Conservation (phyloP, 495 filamentous ascomycete species). For the Symbiotaphrina buchneri region DNA sequence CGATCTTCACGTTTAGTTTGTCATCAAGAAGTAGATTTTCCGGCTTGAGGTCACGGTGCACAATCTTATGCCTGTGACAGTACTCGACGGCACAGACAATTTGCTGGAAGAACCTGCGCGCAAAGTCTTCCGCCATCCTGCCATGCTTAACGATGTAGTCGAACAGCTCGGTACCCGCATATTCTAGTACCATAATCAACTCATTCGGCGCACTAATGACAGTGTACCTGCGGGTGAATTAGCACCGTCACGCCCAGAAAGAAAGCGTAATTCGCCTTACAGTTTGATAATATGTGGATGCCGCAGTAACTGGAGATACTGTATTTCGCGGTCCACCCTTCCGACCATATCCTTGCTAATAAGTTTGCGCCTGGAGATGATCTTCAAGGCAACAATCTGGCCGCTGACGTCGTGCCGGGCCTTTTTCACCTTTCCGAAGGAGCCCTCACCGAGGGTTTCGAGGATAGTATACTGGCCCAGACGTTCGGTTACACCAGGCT, state of each 20-base stretch:
- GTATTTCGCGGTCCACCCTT: constrained; percentile 89
- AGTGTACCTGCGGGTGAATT: constrained; percentile 39
- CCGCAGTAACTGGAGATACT: constrained; percentile 83
- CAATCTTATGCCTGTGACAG: constrained; percentile 96
- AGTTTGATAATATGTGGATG: constrained; percentile 99
- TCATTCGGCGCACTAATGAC: constrained; percentile 84
- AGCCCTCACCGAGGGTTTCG: constrained; percentile 83
- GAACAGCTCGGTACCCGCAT: constrained; percentile 88
- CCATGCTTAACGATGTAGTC: constrained; percentile 90
- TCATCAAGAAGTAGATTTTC: constrained; percentile 92
- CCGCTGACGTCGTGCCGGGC: constrained; percentile 76
- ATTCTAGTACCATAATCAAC: constrained; percentile 98
- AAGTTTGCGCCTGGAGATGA: constrained; percentile 86
- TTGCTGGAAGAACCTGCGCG: constrained; percentile 93
- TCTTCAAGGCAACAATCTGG: constrained; percentile 91
- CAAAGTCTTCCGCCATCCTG: constrained; percentile 70
- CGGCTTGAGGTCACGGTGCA: constrained; percentile 91
- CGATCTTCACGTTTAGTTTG: constrained; percentile 93
- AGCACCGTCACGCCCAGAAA: constrained; percentile 1
- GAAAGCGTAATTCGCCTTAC: constrained; percentile 23
- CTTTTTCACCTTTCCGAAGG: constrained; percentile 96
- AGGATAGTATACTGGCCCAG: constrained; percentile 80
- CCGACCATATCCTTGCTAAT: constrained; percentile 94
- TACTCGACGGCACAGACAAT: constrained; percentile 99
- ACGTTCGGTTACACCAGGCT: too few species aligned